Percentiles rank a stretch among this genome's conserved stretches.
Evolutionary conservation across 257 asterid species (phyloP).

Genomic region (Solanum corneliomulleri): DNA sequence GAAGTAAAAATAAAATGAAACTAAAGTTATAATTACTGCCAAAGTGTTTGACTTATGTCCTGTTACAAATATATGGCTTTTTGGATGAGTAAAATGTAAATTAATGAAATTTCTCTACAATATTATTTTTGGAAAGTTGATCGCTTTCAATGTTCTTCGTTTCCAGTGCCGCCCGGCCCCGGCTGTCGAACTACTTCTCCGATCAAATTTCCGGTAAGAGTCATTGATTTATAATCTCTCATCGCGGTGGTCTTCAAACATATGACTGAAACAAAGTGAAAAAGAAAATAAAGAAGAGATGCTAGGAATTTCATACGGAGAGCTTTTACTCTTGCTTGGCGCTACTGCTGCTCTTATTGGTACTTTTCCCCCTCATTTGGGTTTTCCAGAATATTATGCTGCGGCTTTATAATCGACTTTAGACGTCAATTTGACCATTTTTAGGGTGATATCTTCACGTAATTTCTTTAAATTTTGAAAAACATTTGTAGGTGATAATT

Average conservation of each 20-base stretch:
- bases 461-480: not conserved
- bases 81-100: too few species aligned
- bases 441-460: not conserved
- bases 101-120: too few species aligned
- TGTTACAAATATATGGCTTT: too few species aligned
- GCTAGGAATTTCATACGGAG: slow-evolving; percentile 75
- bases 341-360: slow-evolving; percentile 78
- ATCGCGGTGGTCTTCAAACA: not conserved
- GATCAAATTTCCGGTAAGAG: not conserved
- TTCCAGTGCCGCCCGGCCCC: not conserved
- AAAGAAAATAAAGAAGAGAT: not conserved
- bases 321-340: slow-evolving; percentile 67
- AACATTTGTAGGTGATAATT: not conserved
- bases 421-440: not conserved
- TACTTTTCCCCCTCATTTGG: not conserved
- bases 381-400: not conserved
- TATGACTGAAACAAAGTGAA: not conserved
- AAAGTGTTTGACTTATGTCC: too few species aligned
- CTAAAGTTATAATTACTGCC: too few species aligned
- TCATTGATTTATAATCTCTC: not conserved
- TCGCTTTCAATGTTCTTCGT: not conserved
- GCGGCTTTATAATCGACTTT: not conserved
- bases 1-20: too few species aligned
- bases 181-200: not conserved
- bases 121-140: not conserved